Conservation (phyloP, 2,329 filamentous ascomycete genomes). For the Beauveria pseudobassiana region DNA sequence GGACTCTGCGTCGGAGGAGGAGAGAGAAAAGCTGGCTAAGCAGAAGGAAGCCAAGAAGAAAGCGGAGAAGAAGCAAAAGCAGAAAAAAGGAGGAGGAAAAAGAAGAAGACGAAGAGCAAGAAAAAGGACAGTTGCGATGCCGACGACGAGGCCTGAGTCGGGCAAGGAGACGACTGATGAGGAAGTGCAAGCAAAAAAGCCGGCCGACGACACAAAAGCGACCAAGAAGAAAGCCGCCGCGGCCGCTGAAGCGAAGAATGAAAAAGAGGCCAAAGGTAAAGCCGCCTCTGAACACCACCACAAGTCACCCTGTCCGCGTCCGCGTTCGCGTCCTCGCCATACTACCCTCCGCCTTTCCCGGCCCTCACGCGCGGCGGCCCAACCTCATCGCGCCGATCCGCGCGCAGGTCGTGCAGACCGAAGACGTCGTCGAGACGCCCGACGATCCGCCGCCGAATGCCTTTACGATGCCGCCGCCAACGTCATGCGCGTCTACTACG, state of each 20-base stretch:
- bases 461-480: conserved; percentile 46
- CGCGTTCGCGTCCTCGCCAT: neutral
- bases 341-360: conserved; percentile 22
- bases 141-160: conserved; percentile 20
- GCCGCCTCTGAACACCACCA: neutral
- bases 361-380: conserved; percentile 28
- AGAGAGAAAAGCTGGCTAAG: neutral
- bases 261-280: conserved; percentile 4
- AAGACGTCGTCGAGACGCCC: conserved; percentile 45
- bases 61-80: conserved; percentile 6
- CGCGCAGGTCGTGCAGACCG: conserved; percentile 44
- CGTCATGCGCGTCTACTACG: conserved; percentile 50
- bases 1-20: neutral
- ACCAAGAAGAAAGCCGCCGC: neutral
- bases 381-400: conserved; percentile 41
- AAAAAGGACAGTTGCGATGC: conserved; percentile 18
- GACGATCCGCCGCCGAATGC: conserved; percentile 52
- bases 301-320: neutral
- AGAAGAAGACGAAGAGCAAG: conserved; percentile 14
- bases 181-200: conserved; percentile 11
- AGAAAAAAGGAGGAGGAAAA: conserved; percentile 2
- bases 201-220: conserved; percentile 10
- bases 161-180: conserved; percentile 13
- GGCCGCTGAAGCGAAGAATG: conserved; percentile 10
- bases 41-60: conserved; percentile 8